Evolutionary conservation across 1,139 yeast species (phyloP).

Genomic region (Tardiomyces blankii): DNA sequence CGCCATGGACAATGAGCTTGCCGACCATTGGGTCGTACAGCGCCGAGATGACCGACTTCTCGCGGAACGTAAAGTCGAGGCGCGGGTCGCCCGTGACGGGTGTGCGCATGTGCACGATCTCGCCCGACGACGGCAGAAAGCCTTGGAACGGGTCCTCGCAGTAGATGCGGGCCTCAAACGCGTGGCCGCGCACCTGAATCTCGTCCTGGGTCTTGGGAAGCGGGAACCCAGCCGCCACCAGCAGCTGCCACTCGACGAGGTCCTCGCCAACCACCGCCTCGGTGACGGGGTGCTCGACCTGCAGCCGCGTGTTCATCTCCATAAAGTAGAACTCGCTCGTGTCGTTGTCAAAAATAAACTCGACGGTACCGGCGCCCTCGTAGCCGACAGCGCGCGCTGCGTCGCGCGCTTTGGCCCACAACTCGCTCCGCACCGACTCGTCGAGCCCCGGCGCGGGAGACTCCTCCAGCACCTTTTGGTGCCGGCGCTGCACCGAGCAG

Average conservation of each 20-base stretch:
- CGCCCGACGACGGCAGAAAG: slow-evolving; percentile 24
- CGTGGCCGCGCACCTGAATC: slow-evolving; percentile 21
- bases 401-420: slow-evolving; percentile 48
- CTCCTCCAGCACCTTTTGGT: slow-evolving; percentile 41
- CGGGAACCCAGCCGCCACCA: slow-evolving; percentile 71
- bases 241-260: slow-evolving; percentile 87
- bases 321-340: slow-evolving; percentile 45
- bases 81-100: slow-evolving; percentile 21
- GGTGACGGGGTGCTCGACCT: slow-evolving; percentile 54
- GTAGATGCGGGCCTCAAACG: slow-evolving; percentile 26
- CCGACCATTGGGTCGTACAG: slow-evolving; percentile 28
- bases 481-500: slow-evolving; percentile 39
- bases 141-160: slow-evolving; percentile 26
- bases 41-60: slow-evolving; percentile 22
- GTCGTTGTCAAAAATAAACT: slow-evolving; percentile 50
- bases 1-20: slow-evolving; percentile 24
- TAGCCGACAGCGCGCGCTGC: slow-evolving; percentile 45
- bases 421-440: slow-evolving; percentile 51
- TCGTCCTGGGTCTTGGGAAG: slow-evolving; percentile 25
- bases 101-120: slow-evolving; percentile 19
- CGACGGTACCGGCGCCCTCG: slow-evolving; percentile 56
- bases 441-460: slow-evolving; percentile 51
- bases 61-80: slow-evolving; percentile 21
- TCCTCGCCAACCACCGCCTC: slow-evolving; percentile 90
- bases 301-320: slow-evolving; percentile 54